Base-by-base conservation (phyloP, 2,329 filamentous ascomycete genomes). In the Hypoxylon rubiginosum region DNA sequence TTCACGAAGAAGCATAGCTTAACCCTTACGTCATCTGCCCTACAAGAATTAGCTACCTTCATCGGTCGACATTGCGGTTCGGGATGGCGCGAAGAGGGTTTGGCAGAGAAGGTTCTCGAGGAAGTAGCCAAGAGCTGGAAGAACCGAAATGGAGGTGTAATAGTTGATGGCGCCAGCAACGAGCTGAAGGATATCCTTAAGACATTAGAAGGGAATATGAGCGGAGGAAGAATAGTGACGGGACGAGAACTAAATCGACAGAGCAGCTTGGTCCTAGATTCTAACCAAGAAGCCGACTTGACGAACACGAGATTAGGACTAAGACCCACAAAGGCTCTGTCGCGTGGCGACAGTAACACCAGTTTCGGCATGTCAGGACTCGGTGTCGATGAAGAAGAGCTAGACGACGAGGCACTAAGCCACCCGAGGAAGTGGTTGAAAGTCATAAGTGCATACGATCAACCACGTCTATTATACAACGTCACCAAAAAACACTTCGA, bases 1-100 rank as follows among this genome's bases (percentile, higher is more conserved):
- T 97, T 99, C 71, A 99, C 96, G 1, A 97, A 97, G 80, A 99
- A 98, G 76, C 93, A 99, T 81, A 97, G 95, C 73, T 84, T 99
- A 60, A 98, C 94, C 0, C 88, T 99, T 57, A 94, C 92, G 7
- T 96, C 95, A 0, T 89, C 94, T 0, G 93, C 96, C 0, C 83
- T 99, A 4, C 90, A 95, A 78, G 88, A 92, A 50, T 85, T 99
- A 32, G 94, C 96, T 19, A 86, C 88, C 0, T 99, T 99, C 78
- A 91, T 99, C 57, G 97, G 96, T 10, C 91, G 92, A 72, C 92
- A 97, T 79, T 99, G 96, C 78, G 96, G 96, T 34, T 94, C 94
- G 62, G 93, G 90, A 90, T 99, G 96, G 96, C 89, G 95, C 73
- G 94, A 98, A 81, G 94, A 97, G 77, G 95, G 97, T 0, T 83